These are phyloP conservation scores for Orbilia javanica DNA, from an alignment of 2,329 filamentous ascomycete genomes.

Conservation along the genomic window DNA sequence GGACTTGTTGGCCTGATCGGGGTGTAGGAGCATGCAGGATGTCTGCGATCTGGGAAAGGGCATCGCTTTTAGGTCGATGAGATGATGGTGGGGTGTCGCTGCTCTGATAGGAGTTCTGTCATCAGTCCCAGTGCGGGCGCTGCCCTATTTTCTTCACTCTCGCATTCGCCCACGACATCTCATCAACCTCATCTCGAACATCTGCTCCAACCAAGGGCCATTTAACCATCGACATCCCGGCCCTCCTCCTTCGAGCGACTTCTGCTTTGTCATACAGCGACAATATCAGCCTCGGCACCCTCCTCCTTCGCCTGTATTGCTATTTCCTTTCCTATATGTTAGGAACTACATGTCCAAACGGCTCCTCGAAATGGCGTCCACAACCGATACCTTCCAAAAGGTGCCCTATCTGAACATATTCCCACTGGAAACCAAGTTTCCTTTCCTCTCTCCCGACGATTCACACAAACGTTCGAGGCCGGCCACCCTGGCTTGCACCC, in stretches of 20 bases:
- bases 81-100: conserved; percentile 4
- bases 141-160: background rate
- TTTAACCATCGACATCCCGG: background rate
- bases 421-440: conserved; percentile 49
- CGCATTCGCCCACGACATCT: background rate
- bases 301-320: too few species aligned
- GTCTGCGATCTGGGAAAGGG: background rate
- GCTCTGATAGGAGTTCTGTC: background rate
- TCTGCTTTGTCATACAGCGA: background rate
- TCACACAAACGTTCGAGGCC: conserved; percentile 24
- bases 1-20: conserved; percentile 18
- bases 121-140: background rate
- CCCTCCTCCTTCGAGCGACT: background rate
- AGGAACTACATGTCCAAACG: background rate
- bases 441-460: conserved; percentile 47
- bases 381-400: conserved; percentile 29
- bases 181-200: background rate
- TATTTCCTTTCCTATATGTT: background rate
- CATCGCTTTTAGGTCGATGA: conserved; percentile 5
- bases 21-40: conserved; percentile 19
- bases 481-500: conserved; percentile 45
- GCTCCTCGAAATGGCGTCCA: conserved; percentile 15
- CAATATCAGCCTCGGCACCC: background rate
- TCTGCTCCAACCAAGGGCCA: too few species aligned
- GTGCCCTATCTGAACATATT: conserved; percentile 45